Base-by-base conservation (phyloP, 345 rosid genomes). In the Geranium rotundifolium region DNA sequence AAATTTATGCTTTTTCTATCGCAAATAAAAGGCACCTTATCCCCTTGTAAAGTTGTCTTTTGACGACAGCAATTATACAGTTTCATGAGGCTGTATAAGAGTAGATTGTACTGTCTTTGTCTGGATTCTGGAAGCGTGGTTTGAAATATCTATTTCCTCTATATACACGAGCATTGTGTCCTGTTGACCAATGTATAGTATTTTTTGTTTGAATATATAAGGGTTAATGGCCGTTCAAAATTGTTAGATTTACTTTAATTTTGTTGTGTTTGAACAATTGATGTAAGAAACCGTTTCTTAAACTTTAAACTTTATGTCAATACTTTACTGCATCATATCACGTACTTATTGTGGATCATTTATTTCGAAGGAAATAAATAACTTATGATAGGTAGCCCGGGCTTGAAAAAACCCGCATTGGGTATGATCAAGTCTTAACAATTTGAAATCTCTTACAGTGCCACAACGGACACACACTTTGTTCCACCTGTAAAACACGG, bases 401-500 rank as follows among this genome's bases (percentile, higher is more conserved):
- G 27, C 27, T 23, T 23, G 27, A 23, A 23, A 52, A 13, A 13
- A 13, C 5, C 16, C 16, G 30, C 14, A 59, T 75, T 50, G 23
- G 17, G 5, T 46, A 14, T 16, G 16, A 2, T 46, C 12, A 0
- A 10, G 16, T 41, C 46, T 15, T 3, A 41, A 17, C 5, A 18
- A 63, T 1, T 29, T 57, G 29, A 4, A 56, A 8, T n/a, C 62
- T 64, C 59, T 67, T 76, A 79, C 83, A 87, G 93, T 87, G 95
- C 57, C 90, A 78, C 63, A 87, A 87, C 58, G 95, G 95, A 39
- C 95, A 87, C 65, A 87, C 95, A 14, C 74, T 87, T 16, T 87
- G 95, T 77, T 87, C 88, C 50, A 84, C 95, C 30, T 87, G 95
- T 78, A 87, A 87, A 81, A 71, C 83, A 30, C 79, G 82, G 75